A percentile compares a stretch with the other conserved stretches of the same genome.
These are phyloP conservation scores for Neopestalotiopsis sp. DNA, from an alignment of 2,329 filamentous ascomycete species.

Conservation along the genomic window DNA sequence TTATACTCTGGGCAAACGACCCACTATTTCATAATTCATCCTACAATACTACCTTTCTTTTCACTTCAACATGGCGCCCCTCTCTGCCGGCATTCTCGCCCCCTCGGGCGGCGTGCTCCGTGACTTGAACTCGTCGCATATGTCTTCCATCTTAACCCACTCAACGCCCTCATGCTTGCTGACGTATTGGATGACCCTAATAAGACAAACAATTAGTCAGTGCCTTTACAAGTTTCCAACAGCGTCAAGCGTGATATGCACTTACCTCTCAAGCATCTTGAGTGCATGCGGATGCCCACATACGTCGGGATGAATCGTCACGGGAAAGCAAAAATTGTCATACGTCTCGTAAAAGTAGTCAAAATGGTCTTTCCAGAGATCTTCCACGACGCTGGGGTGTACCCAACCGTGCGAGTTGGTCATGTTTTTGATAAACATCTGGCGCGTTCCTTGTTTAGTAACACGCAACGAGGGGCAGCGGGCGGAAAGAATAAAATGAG, in stretches of 20 bases:
- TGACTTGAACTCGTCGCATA: constrained; percentile 64
- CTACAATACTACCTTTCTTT: constrained; percentile 27
- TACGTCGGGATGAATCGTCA: constrained; percentile 79
- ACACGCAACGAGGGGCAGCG: too few relatives aligned
- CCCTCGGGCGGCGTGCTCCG: constrained; percentile 63
- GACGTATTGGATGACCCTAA: constrained; percentile 70
- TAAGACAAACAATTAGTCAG: background rate
- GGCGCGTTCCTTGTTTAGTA: too few relatives aligned
- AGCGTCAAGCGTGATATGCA: background rate
- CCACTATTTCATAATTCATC: too few relatives aligned
- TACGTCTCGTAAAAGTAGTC: constrained; percentile 79
- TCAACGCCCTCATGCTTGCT: constrained; percentile 66
- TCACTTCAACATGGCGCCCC: constrained; percentile 56
- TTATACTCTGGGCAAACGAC: too few relatives aligned
- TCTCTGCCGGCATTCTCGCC: constrained; percentile 64
- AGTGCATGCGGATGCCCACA: constrained; percentile 76
- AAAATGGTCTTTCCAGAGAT: constrained; percentile 71
- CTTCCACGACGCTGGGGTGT: constrained; percentile 61
- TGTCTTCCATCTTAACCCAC: constrained; percentile 64
- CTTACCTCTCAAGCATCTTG: constrained; percentile 73
- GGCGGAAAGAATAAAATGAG: too few relatives aligned
- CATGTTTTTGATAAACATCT: too few relatives aligned
- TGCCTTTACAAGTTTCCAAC: background rate
- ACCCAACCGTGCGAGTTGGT: constrained; percentile 40
- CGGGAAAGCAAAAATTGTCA: constrained; percentile 78